Evolutionary conservation across 225 moss, liverwort and hornwort species (phyloP).

Genomic region (Physcomitrellopsis africana): DNA sequence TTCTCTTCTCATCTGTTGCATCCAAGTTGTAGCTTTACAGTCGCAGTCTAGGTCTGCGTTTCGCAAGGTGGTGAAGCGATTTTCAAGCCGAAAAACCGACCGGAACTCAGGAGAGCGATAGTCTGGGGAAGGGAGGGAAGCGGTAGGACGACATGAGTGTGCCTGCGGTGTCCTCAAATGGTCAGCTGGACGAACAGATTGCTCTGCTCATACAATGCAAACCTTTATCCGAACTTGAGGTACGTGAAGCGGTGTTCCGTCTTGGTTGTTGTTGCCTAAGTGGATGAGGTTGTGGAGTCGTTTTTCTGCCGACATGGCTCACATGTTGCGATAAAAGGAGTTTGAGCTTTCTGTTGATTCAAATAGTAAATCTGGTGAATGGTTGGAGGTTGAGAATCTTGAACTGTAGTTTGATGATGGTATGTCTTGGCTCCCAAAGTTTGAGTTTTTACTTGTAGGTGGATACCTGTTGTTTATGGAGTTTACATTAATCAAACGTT

Average conservation of each 20-base stretch:
- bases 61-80: not conserved
- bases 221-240: slow-evolving; percentile 32
- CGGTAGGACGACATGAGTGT: slow-evolving; percentile 30
- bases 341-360: not conserved
- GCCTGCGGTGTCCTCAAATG: slow-evolving; percentile 34
- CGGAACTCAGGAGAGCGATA: not conserved
- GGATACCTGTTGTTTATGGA: too few relatives aligned
- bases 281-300: not conserved
- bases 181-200: slow-evolving; percentile 38
- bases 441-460: not conserved
- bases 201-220: slow-evolving; percentile 41
- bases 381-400: not conserved
- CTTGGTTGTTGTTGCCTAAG: not conserved
- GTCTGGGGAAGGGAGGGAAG: not conserved
- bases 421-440: not conserved
- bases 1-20: not conserved
- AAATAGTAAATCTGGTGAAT: not conserved
- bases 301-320: too few relatives aligned
- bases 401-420: not conserved
- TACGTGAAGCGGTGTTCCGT: not conserved
- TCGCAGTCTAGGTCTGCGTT: not conserved
- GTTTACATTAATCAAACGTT: not conserved
- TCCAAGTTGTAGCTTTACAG: not conserved
- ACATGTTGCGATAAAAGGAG: not conserved
- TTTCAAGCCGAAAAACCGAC: not conserved